These are phyloP conservation scores for Saccharomycopsis amapae DNA, from an alignment of 805 yeast species.

Conservation along the genomic window DNA sequence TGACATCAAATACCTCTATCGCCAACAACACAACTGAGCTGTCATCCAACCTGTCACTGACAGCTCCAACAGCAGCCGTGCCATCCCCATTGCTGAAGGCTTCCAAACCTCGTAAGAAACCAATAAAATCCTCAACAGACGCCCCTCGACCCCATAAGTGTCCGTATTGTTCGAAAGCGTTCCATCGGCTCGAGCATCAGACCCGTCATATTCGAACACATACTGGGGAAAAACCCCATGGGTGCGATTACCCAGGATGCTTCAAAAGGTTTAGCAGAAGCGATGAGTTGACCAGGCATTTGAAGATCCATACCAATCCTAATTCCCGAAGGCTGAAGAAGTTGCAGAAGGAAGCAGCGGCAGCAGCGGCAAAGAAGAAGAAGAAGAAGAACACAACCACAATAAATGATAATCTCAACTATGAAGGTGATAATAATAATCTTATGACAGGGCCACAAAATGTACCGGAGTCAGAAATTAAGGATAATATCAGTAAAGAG, in stretches of 20 bases:
- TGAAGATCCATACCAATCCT: constrained; percentile 67
- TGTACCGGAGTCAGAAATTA: neutral
- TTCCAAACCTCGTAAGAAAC: constrained; percentile 19
- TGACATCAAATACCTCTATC: too few species aligned
- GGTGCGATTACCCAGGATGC: constrained; percentile 66
- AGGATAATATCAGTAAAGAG: too few species aligned
- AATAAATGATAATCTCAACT: too few species aligned
- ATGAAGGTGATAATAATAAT: neutral
- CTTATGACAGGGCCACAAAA: neutral
- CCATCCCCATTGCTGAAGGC: neutral
- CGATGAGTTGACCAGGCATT: constrained; percentile 70
- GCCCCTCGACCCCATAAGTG: constrained; percentile 59
- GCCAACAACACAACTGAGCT: too few species aligned
- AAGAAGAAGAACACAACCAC: neutral
- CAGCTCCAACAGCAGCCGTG: too few species aligned
- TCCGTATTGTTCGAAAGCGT: constrained; percentile 66
- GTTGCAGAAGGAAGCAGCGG: constrained; percentile 12
- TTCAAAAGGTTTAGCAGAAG: constrained; percentile 59
- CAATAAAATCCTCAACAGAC: constrained; percentile 22
- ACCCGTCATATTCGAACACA: constrained; percentile 75
- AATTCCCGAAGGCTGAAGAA: constrained; percentile 37
- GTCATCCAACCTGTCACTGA: too few species aligned
- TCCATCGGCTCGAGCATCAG: constrained; percentile 71
- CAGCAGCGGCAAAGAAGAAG: neutral
- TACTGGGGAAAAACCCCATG: constrained; percentile 77